Conservation (phyloP, 176 grass and related monocot genomes). For the Raddia guianensis region DNA sequence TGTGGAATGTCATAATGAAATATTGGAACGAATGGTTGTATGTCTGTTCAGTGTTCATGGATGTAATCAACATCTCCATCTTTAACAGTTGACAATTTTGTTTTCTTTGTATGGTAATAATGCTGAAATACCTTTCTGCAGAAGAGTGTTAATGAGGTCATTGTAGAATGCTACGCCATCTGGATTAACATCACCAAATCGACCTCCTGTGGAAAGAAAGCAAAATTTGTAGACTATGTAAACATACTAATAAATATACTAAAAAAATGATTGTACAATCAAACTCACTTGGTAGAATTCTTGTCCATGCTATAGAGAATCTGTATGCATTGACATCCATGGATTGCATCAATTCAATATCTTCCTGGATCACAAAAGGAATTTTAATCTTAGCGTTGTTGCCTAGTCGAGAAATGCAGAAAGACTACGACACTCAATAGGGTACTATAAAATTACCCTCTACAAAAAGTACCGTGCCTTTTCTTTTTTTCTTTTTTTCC, state of each 20-base stretch:
- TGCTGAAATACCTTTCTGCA: constrained; percentile 44
- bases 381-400: not conserved
- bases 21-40: constrained; percentile 74
- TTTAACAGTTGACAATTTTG: not conserved
- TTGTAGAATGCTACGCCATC: constrained; percentile 59
- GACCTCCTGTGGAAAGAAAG: constrained; percentile 38
- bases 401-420: not conserved
- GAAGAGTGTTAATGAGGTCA: constrained; percentile 46
- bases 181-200: constrained; percentile 55
- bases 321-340: constrained; percentile 58
- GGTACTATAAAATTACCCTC: no score
- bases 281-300: constrained; percentile 65
- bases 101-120: not conserved
- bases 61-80: not conserved
- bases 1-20: constrained; percentile 69
- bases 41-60: constrained; percentile 50
- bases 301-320: constrained; percentile 69
- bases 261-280: not conserved
- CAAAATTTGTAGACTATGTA: not conserved
- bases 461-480: no score
- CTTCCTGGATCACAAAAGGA: constrained; percentile 40
- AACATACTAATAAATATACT: no score
- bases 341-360: constrained; percentile 49
- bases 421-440: no score
- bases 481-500: no score